phyloP scores from a whole-genome alignment of 441 rosid species.

The Hura crepitans region DNA sequence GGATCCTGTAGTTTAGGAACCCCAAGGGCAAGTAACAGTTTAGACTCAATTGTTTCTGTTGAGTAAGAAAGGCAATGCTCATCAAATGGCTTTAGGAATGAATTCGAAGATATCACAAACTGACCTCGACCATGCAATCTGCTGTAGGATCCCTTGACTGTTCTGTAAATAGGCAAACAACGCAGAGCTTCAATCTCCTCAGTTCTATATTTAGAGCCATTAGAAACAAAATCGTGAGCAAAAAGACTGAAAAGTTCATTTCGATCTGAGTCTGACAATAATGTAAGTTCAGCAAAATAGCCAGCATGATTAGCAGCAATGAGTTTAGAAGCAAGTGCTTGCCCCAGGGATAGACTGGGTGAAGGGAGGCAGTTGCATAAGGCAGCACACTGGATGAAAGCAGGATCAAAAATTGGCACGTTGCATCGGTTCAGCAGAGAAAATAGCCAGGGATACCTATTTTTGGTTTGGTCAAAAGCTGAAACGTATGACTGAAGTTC shows the following conservation, averaged over 20 bases:
- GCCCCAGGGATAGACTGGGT: conserved; percentile 66
- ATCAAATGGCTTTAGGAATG: conserved; percentile 81
- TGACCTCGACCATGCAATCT: conserved; percentile 55
- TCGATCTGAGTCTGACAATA: conserved; percentile 59
- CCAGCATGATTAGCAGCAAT: conserved; percentile 75
- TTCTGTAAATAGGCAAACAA: conserved; percentile 84
- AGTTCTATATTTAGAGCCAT: conserved; percentile 56
- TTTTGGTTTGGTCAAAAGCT: conserved; percentile 51
- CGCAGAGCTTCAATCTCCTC: conserved; percentile 77
- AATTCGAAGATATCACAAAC: conserved; percentile 72
- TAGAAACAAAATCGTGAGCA: conserved; percentile 66
- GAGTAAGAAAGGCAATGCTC: conserved; percentile 72
- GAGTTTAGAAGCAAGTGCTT: conserved; percentile 84
- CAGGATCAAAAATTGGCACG: conserved; percentile 71
- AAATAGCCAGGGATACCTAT: conserved; percentile 74
- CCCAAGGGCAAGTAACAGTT: conserved; percentile 79
- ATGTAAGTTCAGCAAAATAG: conserved; percentile 62
- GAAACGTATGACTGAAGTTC: conserved; percentile 44
- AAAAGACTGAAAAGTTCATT: conserved; percentile 79
- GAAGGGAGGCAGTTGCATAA: conserved; percentile 68
- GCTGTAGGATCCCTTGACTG: conserved; percentile 67
- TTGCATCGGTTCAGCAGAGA: conserved; percentile 82
- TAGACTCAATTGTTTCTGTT: conserved; percentile 61
- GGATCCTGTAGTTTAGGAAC: conserved; percentile 78
- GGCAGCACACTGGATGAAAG: conserved; percentile 76